Percentiles rank a stretch among this genome's conserved stretches.
Conservation (phyloP, 1,284 basidiomycete genomes). For the Lignosus rhinocerotis region DNA sequence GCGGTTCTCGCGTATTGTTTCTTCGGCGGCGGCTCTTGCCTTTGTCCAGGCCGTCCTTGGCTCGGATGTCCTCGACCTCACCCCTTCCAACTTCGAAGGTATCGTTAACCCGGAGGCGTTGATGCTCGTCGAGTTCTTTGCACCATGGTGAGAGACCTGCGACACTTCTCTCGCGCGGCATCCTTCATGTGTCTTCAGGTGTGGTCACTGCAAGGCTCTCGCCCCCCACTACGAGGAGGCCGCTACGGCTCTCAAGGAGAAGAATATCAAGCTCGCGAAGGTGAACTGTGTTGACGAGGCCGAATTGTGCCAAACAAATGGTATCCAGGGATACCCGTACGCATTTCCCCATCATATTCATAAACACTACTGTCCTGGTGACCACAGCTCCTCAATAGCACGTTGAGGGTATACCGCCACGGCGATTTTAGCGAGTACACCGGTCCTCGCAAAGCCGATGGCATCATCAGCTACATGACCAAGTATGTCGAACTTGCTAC, state of each 20-base stretch:
- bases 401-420: conserved; percentile 89
- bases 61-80: conserved; percentile 86
- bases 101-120: conserved; percentile 72
- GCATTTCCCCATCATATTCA: conserved; percentile 32
- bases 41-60: conserved; percentile 53
- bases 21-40: conserved; percentile 53
- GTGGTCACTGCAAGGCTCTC: conserved; percentile 90
- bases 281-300: conserved; percentile 92
- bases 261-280: conserved; percentile 91
- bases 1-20: conserved; percentile 61
- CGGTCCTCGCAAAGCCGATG: conserved; percentile 93
- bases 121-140: conserved; percentile 95
- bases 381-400: conserved; percentile 42
- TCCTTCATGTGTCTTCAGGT: conserved; percentile 46
- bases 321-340: conserved; percentile 91
- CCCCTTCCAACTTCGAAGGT: conserved; percentile 69
- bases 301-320: conserved; percentile 84
- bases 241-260: conserved; percentile 88
- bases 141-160: conserved; percentile 66
- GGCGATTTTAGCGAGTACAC: conserved; percentile 80
- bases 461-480: conserved; percentile 96
- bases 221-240: conserved; percentile 97
- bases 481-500: conserved; percentile 63
- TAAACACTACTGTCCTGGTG: background rate
- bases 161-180: background rate